phyloP scores from a whole-genome alignment of 1,284 basidiomycete genomes.

The Irpex sp. region DNA sequence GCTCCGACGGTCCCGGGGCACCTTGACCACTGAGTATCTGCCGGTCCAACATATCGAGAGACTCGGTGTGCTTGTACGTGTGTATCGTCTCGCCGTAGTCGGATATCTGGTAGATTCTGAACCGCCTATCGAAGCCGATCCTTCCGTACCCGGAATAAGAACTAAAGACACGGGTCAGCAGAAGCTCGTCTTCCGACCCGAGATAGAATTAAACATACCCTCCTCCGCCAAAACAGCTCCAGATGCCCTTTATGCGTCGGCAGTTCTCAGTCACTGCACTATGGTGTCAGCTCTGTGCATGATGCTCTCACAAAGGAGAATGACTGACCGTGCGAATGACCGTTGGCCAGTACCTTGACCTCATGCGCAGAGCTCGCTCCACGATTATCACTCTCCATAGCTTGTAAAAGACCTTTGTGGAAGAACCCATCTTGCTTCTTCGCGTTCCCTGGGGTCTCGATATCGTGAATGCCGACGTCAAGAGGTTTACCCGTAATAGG shows the following conservation, averaged over 20 bases:
- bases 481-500: conserved; percentile 52
- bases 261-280: conserved; percentile 82
- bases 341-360: conserved; percentile 83
- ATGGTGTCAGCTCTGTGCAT: not conserved
- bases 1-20: not conserved
- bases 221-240: conserved; percentile 95
- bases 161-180: conserved; percentile 31
- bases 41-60: conserved; percentile 2
- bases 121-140: conserved; percentile 84
- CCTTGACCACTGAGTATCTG: conserved; percentile 1
- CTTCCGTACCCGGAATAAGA: conserved; percentile 86
- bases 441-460: conserved; percentile 61
- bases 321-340: conserved; percentile 80
- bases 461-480: conserved; percentile 60
- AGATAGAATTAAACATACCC: conserved; percentile 44
- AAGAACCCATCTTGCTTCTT: conserved; percentile 81
- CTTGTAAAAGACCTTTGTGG: conserved; percentile 68
- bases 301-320: not conserved
- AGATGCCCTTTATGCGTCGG: conserved; percentile 76
- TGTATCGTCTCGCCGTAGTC: conserved; percentile 76
- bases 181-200: too few relatives aligned
- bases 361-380: conserved; percentile 51
- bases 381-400: conserved; percentile 61
- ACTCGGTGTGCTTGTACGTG: conserved; percentile 8
- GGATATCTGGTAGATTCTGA: conserved; percentile 81